Percentiles rank a stretch among this genome's conserved stretches.
These are phyloP conservation scores for Exobasidium cylindrosporum DNA, from an alignment of 1,284 basidiomycete species.

Conservation along the genomic window DNA sequence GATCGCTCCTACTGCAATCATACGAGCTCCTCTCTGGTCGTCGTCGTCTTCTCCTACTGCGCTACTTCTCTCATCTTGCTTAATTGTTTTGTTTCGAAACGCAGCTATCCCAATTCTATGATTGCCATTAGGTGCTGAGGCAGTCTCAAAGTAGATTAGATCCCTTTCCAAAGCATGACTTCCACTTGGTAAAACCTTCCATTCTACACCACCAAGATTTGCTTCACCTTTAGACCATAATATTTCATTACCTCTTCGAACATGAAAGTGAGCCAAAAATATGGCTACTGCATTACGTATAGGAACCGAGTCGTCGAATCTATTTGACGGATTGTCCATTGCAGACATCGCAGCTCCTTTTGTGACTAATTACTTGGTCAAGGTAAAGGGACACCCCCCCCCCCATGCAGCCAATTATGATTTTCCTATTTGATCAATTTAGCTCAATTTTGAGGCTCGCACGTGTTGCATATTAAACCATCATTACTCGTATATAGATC, in stretches of 20 bases:
- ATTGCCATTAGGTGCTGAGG: not conserved
- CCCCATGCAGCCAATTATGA: too few relatives aligned
- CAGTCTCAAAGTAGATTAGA: slow-evolving; percentile 28
- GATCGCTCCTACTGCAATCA: slow-evolving; percentile 32
- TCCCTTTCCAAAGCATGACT: slow-evolving; percentile 35
- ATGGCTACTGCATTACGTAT: slow-evolving; percentile 30
- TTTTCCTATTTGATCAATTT: too few relatives aligned
- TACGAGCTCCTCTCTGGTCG: slow-evolving; percentile 32
- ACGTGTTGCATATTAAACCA: too few relatives aligned
- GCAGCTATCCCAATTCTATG: slow-evolving; percentile 30
- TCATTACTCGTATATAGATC: too few relatives aligned
- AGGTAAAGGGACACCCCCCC: too few relatives aligned
- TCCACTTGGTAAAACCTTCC: slow-evolving; percentile 44
- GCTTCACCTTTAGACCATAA: slow-evolving; percentile 27
- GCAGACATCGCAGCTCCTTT: too few relatives aligned
- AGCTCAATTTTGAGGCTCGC: too few relatives aligned
- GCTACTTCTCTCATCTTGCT: slow-evolving; percentile 9
- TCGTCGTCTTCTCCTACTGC: slow-evolving; percentile 12
- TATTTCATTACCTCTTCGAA: slow-evolving; percentile 38
- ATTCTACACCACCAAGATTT: slow-evolving; percentile 31
- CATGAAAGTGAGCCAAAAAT: slow-evolving; percentile 38
- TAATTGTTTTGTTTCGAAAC: slow-evolving; percentile 33
- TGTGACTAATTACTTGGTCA: too few relatives aligned
- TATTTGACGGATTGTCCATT: too few relatives aligned
- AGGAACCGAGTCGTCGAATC: too few relatives aligned